phyloP scores from a whole-genome alignment of 176 grass and related monocot species.

The Oryza australiensis region DNA sequence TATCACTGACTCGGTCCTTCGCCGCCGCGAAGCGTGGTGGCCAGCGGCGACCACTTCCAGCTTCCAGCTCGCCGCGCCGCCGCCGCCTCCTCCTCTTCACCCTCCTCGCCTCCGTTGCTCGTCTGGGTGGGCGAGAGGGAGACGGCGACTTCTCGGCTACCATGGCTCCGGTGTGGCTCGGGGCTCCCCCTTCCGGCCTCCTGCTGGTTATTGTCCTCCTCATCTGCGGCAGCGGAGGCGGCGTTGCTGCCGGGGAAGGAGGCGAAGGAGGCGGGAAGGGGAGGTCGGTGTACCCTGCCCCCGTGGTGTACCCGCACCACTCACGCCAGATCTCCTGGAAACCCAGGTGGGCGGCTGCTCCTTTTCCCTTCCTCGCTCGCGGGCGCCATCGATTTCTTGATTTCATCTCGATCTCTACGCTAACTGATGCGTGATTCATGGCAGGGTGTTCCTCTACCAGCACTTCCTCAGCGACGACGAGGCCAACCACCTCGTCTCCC shows the following conservation, averaged over 20 bases:
- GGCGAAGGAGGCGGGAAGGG: conserved; percentile 13
- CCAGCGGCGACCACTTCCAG: conserved; percentile 30
- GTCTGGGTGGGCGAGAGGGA: not conserved
- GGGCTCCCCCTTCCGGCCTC: not conserved
- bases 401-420: conserved; percentile 32
- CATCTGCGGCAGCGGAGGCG: not conserved
- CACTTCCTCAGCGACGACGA: conserved; percentile 83
- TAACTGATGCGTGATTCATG: conserved; percentile 26
- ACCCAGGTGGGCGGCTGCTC: conserved; percentile 48
- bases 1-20: not conserved
- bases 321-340: conserved; percentile 82
- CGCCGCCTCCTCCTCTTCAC: not conserved
- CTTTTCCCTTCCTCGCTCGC: not conserved
- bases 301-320: conserved; percentile 60
- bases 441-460: conserved; percentile 79
- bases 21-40: not conserved
- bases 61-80: conserved; percentile 36
- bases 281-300: conserved; percentile 39
- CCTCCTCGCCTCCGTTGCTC: not conserved
- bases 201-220: conserved; percentile 2
- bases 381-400: not conserved
- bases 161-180: conserved; percentile 13
- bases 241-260: not conserved
- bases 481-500: conserved; percentile 82
- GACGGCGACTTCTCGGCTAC: not conserved